A percentile compares a stretch with the other conserved stretches of the same genome.
phyloP scores from a whole-genome alignment of 164 flowering plant species.

The Sextonia rubra region DNA sequence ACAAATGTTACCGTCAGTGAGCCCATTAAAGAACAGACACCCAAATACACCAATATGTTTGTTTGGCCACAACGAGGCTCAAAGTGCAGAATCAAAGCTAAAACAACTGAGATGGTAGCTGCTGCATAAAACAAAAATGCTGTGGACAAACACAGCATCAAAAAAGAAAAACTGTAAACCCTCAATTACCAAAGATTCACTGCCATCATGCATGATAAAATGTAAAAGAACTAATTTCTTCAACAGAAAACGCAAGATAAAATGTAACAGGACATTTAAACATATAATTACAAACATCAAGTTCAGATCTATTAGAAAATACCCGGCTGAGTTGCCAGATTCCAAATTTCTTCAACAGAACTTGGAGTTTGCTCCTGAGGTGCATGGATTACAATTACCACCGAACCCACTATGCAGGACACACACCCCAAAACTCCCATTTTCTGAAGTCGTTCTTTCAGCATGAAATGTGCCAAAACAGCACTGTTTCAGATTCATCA shows the following conservation, averaged over 20 bases:
- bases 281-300: not conserved
- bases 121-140: constrained; percentile 77
- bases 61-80: constrained; percentile 90
- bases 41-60: constrained; percentile 77
- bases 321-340: constrained; percentile 86
- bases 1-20: constrained; percentile 63
- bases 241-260: too few relatives aligned
- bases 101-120: constrained; percentile 49
- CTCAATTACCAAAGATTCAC: not conserved
- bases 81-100: constrained; percentile 67
- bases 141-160: constrained; percentile 25
- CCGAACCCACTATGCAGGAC: constrained; percentile 87
- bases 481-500: constrained; percentile 50
- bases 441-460: constrained; percentile 72
- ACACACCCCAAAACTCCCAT: constrained; percentile 83
- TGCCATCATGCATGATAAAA: too few relatives aligned
- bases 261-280: too few relatives aligned
- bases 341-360: constrained; percentile 88
- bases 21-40: constrained; percentile 88
- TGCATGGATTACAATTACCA: constrained; percentile 87
- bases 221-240: too few relatives aligned
- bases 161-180: not conserved
- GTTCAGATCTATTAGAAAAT: constrained; percentile 1
- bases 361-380: constrained; percentile 78
- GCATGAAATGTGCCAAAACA: constrained; percentile 77